Evolutionary conservation across 805 yeast species (phyloP), one percentile per base, ranked within the genome.

Genomic region (Hanseniaspora singularis): DNA sequence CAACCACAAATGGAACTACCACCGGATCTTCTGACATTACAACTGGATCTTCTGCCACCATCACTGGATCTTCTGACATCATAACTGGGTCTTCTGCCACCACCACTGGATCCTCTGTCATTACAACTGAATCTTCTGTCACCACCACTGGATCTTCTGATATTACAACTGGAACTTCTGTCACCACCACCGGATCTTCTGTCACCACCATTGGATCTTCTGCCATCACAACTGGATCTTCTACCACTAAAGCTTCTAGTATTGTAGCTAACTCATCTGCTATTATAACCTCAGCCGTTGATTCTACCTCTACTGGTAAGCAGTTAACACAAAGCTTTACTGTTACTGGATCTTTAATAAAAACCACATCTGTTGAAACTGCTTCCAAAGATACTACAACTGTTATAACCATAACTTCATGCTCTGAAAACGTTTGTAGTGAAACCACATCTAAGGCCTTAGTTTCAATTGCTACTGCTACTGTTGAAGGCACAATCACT

Each of bases 381-480:
- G 39, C 36, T 14, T 26, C 39, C 19, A 11, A 16, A 12, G 51
- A 49, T 9, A 16, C 39, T 9, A 40, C 49, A 18, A 34, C 37
- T 3, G 30, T 44, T 20, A 20, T 45, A 18, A 33, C 50, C 20
- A 44, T 44, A 14, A 49, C 39, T 22, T 40, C 51, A 33, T 46
- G 44, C 14, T 15, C 40, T 19, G 24, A 33, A 20, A 41, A 40
- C 37, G 48, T 43, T 15, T 51, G 33, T 40, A 24, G 38, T 12
- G 7, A 16, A 15, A 27, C 11, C 64, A 59, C 68, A 47, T 62
- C 65, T 52, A 56, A 65, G 51, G 64, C 67, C 51, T 50, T 55
- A 49, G 58, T 62, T 12, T 59, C 63, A 11, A 56, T 61, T 49
- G 63, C 64, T 24, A 65, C 69, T 30, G 55, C 57, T 30, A 60